These are phyloP conservation scores for Mytilinidion resinicola DNA, from an alignment of 495 filamentous ascomycete species.

Conservation along the genomic window DNA sequence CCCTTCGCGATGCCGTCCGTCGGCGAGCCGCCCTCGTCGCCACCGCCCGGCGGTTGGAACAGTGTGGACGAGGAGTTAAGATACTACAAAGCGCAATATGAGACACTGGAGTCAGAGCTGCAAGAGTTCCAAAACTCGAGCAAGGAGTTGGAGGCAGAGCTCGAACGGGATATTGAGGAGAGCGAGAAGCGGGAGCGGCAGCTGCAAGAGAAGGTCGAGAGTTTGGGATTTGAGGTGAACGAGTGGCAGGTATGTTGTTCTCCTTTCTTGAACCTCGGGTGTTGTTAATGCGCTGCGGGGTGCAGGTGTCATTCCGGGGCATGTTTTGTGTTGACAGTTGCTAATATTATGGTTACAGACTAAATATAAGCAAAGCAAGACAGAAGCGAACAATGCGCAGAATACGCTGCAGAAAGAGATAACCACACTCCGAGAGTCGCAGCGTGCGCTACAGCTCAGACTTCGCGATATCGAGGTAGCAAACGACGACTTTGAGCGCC, in stretches of 20 bases:
- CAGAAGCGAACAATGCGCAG: conserved; percentile 75
- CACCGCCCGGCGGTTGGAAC: conserved; percentile 27
- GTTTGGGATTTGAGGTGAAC: conserved; percentile 78
- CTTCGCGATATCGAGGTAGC: conserved; percentile 93
- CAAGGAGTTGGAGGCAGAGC: conserved; percentile 85
- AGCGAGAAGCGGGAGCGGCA: conserved; percentile 86
- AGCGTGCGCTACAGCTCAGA: conserved; percentile 71
- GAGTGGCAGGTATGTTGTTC: conserved; percentile 84
- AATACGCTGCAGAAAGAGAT: conserved; percentile 91
- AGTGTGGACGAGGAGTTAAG: conserved; percentile 62
- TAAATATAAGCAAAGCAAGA: conserved; percentile 93
- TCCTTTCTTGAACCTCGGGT: neutral
- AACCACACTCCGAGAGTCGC: conserved; percentile 76
- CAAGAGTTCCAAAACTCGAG: conserved; percentile 92
- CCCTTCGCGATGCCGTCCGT: conserved; percentile 15
- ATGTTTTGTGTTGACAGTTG: neutral
- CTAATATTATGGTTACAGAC: conserved; percentile 48
- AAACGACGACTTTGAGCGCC: conserved; percentile 96
- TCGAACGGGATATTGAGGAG: conserved; percentile 94
- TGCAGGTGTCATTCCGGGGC: no score
- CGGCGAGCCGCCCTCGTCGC: conserved; percentile 33
- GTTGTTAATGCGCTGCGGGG: neutral
- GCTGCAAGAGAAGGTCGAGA: conserved; percentile 80
- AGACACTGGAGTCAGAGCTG: conserved; percentile 83
- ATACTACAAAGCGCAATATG: conserved; percentile 95